phyloP scores from a whole-genome alignment of 2,329 filamentous ascomycete species.

The Amylocarpus encephaloides region DNA sequence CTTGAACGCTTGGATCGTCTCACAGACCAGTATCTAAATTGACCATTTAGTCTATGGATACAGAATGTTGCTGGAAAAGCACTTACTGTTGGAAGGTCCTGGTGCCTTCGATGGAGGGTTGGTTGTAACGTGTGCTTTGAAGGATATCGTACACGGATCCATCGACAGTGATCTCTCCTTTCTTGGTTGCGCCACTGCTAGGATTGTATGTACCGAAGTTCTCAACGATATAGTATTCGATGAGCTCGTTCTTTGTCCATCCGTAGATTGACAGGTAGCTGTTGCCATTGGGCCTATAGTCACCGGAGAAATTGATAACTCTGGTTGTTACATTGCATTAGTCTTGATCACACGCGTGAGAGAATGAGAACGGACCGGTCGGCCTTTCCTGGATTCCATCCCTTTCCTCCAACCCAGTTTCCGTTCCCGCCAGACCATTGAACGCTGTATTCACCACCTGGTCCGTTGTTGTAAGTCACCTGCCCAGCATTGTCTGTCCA shows the following conservation, averaged over 20 bases:
- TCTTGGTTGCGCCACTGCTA: constrained; percentile 39
- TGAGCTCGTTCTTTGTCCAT: constrained; percentile 36
- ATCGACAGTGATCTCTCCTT: constrained; percentile 44
- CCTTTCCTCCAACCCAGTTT: constrained; percentile 44
- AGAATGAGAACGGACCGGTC: constrained; percentile 10
- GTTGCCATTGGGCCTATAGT: constrained; percentile 36
- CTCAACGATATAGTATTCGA: constrained; percentile 44
- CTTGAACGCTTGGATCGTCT: constrained; percentile 42
- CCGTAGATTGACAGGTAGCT: constrained; percentile 49
- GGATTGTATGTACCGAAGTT: constrained; percentile 45
- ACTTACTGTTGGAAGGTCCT: constrained; percentile 41
- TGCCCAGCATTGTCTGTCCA: constrained; percentile 46
- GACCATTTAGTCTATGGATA: too few species aligned
- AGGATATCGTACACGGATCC: constrained; percentile 46
- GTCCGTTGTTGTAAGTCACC: constrained; percentile 47
- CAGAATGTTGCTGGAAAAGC: too few species aligned
- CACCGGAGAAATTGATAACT: constrained; percentile 37
- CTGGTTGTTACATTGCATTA: constrained; percentile 20
- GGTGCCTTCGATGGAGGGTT: constrained; percentile 42
- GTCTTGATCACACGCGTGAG: too few species aligned
- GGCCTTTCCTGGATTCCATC: constrained; percentile 38
- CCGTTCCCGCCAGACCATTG: constrained; percentile 40
- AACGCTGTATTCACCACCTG: constrained; percentile 43
- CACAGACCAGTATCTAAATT: constrained; percentile 40
- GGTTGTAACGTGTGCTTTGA: constrained; percentile 33